Base-by-base conservation (phyloP, 306 rosid species). In the Vigna angularis region DNA sequence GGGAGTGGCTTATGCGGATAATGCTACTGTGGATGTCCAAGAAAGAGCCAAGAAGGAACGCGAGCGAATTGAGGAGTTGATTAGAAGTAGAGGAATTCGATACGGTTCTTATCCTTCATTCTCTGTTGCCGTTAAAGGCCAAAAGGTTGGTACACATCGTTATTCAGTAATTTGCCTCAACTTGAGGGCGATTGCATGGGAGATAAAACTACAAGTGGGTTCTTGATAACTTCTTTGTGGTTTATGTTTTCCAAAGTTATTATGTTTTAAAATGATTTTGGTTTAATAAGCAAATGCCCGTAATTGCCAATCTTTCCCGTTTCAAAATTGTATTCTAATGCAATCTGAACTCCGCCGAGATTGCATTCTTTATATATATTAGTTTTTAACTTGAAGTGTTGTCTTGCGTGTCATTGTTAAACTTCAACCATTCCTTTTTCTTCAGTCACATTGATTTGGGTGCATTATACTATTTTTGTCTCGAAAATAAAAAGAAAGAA, bases 61-160 rank as follows among this genome's bases (percentile, higher is more conserved):
- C 1, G 69, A 67, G 73, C 74, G 84, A 52, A 94, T 87, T 84
- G 84, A 85, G 53, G 86, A 86, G 49, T 81, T 82, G 81, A 87
- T 90, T 48, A 80, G 59, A 66, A 78, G 79, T 79, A 92, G 77
- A 84, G 96, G 93, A 70, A 32, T 87, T 26, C 77, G 47, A 44
- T 53, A 45, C 48, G 88, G 93, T 66, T 87, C 94, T 69, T 89
- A 83, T 79, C 98, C 98, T 64, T 85, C 83, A 9, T 90, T 87
- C 88, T 76, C 30, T 49, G 91, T 92, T 63, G 85, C 89, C n/a
- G 86, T 85, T 66, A 92, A 89, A 83, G 98, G 98, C 72, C 90
- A 88, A 69, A 88, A 87, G 98, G 98, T 94, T 76, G 22, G 22
- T 66, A 17, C 66, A 36, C 13, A 51, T 66, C 55, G 32, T 71